phyloP scores from a whole-genome alignment of 2,329 filamentous ascomycete species.

The Polytolypa hystricis region DNA sequence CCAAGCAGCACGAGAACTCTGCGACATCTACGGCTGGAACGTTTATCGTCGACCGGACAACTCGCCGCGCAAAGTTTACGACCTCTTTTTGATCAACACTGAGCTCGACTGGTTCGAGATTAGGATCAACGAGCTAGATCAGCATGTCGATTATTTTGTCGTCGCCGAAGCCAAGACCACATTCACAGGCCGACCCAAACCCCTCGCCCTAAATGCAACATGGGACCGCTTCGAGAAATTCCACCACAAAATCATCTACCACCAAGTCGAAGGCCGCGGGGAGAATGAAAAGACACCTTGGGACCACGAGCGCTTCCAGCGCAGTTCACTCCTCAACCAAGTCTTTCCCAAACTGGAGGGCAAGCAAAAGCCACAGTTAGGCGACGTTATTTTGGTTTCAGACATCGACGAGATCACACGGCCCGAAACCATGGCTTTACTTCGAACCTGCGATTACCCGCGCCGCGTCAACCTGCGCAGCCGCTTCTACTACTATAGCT shows the following conservation, averaged over 20 bases:
- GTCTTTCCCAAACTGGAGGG: conserved; percentile 39
- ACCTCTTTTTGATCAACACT: conserved; percentile 51
- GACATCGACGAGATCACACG: conserved; percentile 52
- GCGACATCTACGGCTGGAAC: conserved; percentile 1
- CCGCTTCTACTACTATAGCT: conserved; percentile 48
- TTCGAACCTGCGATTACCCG: conserved; percentile 44
- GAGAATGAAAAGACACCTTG: conserved; percentile 23
- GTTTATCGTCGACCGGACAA: not conserved
- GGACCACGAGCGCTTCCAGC: conserved; percentile 44
- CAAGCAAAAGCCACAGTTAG: not conserved
- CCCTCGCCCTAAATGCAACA: conserved; percentile 42
- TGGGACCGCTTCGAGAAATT: conserved; percentile 43
- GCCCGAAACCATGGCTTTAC: conserved; percentile 38
- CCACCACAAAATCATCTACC: conserved; percentile 51
- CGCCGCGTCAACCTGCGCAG: conserved; percentile 42
- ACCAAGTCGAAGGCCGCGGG: conserved; percentile 32
- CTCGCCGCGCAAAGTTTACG: conserved; percentile 43
- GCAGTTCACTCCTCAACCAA: conserved; percentile 48
- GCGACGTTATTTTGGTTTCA: conserved; percentile 7
- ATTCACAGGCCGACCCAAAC: conserved; percentile 48
- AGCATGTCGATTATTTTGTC: conserved; percentile 54
- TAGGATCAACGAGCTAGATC: conserved; percentile 46
- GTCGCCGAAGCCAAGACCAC: conserved; percentile 49
- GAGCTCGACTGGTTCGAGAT: conserved; percentile 58
- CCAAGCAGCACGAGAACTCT: too few relatives aligned